A percentile compares a stretch with the other conserved stretches of the same genome.
Evolutionary conservation across 108 stramenopile genomes (phyloP).

Genomic region (Cafeteria roenbergensis): DNA sequence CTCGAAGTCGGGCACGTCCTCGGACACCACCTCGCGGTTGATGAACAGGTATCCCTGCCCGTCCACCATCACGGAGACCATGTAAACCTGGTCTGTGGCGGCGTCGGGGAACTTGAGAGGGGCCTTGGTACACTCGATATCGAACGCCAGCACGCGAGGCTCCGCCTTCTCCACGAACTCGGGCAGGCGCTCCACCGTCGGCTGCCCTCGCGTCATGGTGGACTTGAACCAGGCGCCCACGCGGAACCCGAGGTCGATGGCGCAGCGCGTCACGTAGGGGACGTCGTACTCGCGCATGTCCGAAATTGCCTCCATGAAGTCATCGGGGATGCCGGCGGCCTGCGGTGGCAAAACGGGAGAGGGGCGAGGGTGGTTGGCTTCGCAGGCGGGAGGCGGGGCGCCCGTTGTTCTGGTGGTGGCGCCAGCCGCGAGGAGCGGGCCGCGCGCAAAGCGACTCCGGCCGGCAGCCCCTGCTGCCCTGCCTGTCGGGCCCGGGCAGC

Average conservation of each 20-base stretch:
- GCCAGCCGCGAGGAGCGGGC: no score
- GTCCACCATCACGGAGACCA: conserved; percentile 98
- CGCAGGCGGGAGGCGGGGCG: no score
- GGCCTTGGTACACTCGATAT: conserved; percentile 96
- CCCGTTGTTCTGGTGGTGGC: no score
- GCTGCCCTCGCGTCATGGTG: conserved; percentile 33
- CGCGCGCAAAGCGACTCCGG: no score
- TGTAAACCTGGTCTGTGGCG: conserved; percentile 79
- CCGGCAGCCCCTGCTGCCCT: no score
- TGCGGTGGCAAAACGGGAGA: no score
- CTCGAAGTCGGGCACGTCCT: conserved; percentile 87
- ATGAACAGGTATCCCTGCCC: conserved; percentile 77
- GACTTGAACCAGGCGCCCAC: conserved; percentile 92
- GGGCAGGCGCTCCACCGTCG: conserved; percentile 38
- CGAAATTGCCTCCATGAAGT: conserved; percentile 50
- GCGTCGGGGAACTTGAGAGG: conserved; percentile 95
- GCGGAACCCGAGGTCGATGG: conserved; percentile 75
- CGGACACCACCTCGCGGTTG: conserved; percentile 66
- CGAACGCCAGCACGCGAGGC: conserved; percentile 83
- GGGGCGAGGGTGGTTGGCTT: no score
- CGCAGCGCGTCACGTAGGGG: conserved; percentile 72
- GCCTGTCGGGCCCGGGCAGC: no score
- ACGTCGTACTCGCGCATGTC: conserved; percentile 95
- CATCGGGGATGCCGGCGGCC: conserved; percentile 31
- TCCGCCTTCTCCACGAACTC: conserved; percentile 77